Percentiles rank a stretch among this genome's conserved stretches.
Conservation (phyloP, 768 basidiomycete species). For the Leucogyrophana mollusca region DNA sequence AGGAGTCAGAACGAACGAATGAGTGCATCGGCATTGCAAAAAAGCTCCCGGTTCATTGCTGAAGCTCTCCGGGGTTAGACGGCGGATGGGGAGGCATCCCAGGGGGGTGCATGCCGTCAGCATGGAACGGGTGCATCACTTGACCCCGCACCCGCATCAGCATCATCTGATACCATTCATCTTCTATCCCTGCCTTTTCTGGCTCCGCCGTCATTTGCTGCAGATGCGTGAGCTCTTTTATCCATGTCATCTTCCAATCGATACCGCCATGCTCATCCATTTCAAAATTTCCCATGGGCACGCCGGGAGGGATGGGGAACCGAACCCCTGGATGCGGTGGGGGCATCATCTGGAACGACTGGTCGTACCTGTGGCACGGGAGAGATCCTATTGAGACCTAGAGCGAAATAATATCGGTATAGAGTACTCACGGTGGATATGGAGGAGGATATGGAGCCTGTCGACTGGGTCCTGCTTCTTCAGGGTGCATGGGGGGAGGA, state of each 20-base stretch:
- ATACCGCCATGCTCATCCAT: slow-evolving; percentile 78
- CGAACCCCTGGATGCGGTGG: slow-evolving; percentile 32
- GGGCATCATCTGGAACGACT: slow-evolving; percentile 66
- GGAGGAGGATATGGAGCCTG: slow-evolving; percentile 61
- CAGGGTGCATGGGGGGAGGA: slow-evolving; percentile 51
- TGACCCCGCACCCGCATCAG: slow-evolving; percentile 72
- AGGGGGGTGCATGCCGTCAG: slow-evolving; percentile 37
- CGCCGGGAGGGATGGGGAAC: slow-evolving; percentile 41
- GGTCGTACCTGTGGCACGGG: slow-evolving; percentile 68
- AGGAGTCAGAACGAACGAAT: too few species aligned
- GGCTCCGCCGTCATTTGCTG: slow-evolving; percentile 79
- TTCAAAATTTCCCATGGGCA: slow-evolving; percentile 72
- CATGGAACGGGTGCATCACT: slow-evolving; percentile 51
- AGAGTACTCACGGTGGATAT: slow-evolving; percentile 53
- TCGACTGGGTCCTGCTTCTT: slow-evolving; percentile 60
- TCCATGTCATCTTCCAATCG: slow-evolving; percentile 77
- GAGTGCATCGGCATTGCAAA: too few species aligned
- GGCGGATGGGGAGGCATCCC: slow-evolving; percentile 36
- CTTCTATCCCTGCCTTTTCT: slow-evolving; percentile 77
- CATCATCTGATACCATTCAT: slow-evolving; percentile 89
- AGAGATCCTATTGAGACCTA: slow-evolving; percentile 7
- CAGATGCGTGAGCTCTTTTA: slow-evolving; percentile 75
- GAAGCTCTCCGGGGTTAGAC: slow-evolving; percentile 31
- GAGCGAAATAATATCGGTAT: background rate
- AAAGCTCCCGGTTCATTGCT: slow-evolving; percentile 14